Evolutionary conservation across 768 basidiomycete species (phyloP), one percentile per base, ranked within the genome.

Genomic region (Tricholoma sp.): DNA sequence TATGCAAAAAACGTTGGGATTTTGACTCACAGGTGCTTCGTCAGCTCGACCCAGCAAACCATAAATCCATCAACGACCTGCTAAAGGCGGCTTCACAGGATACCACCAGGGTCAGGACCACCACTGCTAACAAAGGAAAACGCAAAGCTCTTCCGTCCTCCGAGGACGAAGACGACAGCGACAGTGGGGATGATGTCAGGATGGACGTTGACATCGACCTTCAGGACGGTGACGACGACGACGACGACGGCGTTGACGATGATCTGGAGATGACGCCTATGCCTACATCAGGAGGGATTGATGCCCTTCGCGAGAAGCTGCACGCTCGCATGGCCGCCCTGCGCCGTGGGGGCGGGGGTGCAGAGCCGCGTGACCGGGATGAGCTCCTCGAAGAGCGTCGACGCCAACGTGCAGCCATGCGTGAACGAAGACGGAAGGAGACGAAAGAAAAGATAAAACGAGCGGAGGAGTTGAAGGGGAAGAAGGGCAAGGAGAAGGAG

Each of bases 31-130:
- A 32, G 24, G 17, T 15, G 29, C 5, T 50, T 18, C 11, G 57
- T 42, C 37, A 98, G 94, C 89, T 97, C 63, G 94, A 98, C 70
- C 96, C 96, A 1, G 87, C 85, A 6, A 94, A 96, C 72, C 80
- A 94, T 66, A 91, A 91, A 68, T 77, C 77, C 7, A 72, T 80
- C 17, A 67, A 91, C 28, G 91, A 97, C 57, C 76, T 92, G 32
- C 85, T 90, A 66, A 79, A 80, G 55, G 87, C 86, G 64, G 74
- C 74, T 2, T 59, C 63, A n/a, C 63, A 58, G 44, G 65, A 65
- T 41, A 59, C 24, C 24, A 24, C 2, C 24, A 24, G 4, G 24
- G 24, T 24, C 4, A 66, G 24, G 58, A 41, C 56, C 18, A 63
- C 64, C 18, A 54, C 65, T 54, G 65, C 59, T 44, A 61, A n/a